Percentiles rank a stretch among this genome's conserved stretches.
Evolutionary conservation across 2,329 filamentous ascomycete species (phyloP).

Genomic region (Macrophomina pseudophaseolina): DNA sequence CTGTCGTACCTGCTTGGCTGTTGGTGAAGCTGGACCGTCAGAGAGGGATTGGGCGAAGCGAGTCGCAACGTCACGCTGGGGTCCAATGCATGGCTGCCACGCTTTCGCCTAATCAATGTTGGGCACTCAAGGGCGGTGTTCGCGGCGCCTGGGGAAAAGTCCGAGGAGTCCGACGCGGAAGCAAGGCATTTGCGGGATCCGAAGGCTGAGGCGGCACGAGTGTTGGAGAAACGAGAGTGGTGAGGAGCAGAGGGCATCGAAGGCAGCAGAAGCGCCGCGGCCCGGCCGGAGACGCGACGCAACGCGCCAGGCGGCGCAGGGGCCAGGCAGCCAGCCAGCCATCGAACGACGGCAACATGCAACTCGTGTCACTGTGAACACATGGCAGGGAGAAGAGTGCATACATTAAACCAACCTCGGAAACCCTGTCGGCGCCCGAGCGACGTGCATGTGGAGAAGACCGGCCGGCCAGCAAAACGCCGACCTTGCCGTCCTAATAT

Average conservation of each 20-base stretch:
- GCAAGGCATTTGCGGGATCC: neutral
- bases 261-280: slow-evolving; percentile 15
- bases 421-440: neutral
- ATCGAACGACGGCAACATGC: neutral
- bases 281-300: neutral
- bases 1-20: neutral
- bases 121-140: neutral
- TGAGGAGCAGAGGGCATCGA: neutral
- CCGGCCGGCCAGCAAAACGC: neutral
- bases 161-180: slow-evolving; percentile 14
- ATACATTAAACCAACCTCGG: neutral
- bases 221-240: neutral
- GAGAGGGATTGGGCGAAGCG: neutral
- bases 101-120: neutral
- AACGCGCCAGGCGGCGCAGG: neutral
- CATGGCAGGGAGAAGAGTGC: neutral
- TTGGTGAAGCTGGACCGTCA: neutral
- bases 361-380: neutral
- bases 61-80: neutral
- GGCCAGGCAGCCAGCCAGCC: neutral
- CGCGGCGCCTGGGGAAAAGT: neutral
- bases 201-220: neutral
- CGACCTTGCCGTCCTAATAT: neutral
- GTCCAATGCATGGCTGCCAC: slow-evolving; percentile 14
- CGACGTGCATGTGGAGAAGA: neutral